Evolutionary conservation across 2,329 filamentous ascomycete genomes (phyloP).

Genomic region (Fusarium tuaranense): DNA sequence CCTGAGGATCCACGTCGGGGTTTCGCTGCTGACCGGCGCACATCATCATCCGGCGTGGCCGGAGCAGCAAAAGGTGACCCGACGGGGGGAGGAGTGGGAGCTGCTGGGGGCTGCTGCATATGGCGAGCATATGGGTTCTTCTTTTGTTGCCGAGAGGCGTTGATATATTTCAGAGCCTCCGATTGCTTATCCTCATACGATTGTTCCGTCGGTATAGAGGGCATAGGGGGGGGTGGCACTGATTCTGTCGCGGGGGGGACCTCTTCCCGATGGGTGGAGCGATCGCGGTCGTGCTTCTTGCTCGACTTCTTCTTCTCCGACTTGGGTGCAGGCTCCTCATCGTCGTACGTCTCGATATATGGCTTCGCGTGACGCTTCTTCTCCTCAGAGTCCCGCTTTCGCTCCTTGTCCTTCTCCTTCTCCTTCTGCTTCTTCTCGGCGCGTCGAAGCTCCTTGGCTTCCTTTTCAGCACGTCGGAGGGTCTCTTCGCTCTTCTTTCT

Average conservation of each 20-base stretch:
- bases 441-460: conserved; percentile 48
- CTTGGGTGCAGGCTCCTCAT: conserved; percentile 42
- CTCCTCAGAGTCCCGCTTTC: conserved; percentile 51
- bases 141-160: conserved; percentile 41
- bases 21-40: conserved; percentile 49
- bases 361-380: conserved; percentile 51
- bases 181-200: conserved; percentile 28
- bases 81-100: conserved; percentile 52
- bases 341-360: conserved; percentile 52
- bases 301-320: conserved; percentile 55
- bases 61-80: conserved; percentile 45
- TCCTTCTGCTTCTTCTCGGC: conserved; percentile 51
- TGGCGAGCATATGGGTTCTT: conserved; percentile 44
- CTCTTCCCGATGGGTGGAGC: conserved; percentile 51
- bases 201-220: conserved; percentile 8
- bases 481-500: conserved; percentile 21
- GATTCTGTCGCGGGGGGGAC: conserved; percentile 32
- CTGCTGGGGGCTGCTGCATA: conserved; percentile 48
- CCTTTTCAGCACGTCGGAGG: conserved; percentile 41
- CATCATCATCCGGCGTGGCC: conserved; percentile 46
- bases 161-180: conserved; percentile 46
- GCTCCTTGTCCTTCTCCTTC: conserved; percentile 54
- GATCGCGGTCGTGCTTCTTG: conserved; percentile 54
- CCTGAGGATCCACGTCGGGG: conserved; percentile 50
- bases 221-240: conserved; percentile 37